Conservation (phyloP, 345 rosid species). For the Corymbia maculata region DNA sequence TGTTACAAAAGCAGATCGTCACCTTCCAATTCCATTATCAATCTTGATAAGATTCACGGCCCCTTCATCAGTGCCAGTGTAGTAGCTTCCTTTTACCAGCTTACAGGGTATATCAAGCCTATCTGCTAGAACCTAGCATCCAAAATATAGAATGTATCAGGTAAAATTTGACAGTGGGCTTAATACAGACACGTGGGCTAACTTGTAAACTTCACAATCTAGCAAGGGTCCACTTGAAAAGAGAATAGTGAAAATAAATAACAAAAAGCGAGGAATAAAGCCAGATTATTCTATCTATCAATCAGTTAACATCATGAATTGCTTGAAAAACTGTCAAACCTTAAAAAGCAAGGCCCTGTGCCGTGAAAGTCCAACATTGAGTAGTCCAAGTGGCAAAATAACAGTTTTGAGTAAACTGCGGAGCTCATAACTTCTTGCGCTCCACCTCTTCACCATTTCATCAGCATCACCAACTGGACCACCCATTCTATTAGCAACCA, state of each 20-base stretch:
- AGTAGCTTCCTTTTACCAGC: conserved; percentile 94
- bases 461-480: conserved; percentile 86
- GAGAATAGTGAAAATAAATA: background rate
- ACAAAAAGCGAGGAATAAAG: background rate
- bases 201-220: background rate
- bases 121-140: conserved; percentile 78
- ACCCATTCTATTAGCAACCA: conserved; percentile 90
- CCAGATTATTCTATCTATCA: background rate
- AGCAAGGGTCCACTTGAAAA: background rate
- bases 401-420: conserved; percentile 45
- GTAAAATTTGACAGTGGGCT: background rate
- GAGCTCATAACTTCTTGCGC: conserved; percentile 44
- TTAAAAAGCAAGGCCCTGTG: conserved; percentile 95
- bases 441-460: conserved; percentile 76
- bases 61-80: conserved; percentile 96
- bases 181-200: background rate
- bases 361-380: conserved; percentile 90
- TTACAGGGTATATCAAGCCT: conserved; percentile 80
- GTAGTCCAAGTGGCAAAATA: conserved; percentile 76
- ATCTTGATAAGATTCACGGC: conserved; percentile 80
- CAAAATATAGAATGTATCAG: background rate
- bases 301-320: background rate
- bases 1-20: background rate
- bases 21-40: conserved; percentile 70
- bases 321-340: conserved; percentile 28